Base-by-base conservation (phyloP, 768 basidiomycete genomes). In the Tylopilus rubrobrunneus region DNA sequence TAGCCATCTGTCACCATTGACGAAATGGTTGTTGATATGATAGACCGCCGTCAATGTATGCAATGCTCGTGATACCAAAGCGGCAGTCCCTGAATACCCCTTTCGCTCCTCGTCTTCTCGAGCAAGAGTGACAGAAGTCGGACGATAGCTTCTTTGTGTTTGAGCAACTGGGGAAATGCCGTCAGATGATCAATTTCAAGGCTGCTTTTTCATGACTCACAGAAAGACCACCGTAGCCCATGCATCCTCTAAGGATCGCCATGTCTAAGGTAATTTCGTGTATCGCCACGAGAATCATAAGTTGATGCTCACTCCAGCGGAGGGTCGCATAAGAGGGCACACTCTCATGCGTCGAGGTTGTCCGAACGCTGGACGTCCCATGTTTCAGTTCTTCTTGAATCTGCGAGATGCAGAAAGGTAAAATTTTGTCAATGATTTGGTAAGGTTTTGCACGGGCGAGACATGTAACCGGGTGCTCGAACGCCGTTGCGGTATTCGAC, bases 401-500 rank as follows among this genome's bases (percentile, higher is more conserved):
- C 64, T 91, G 87, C 7, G 73, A 70, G 15, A 80, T 74, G 65
- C 92, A 95, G 55, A 84, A 82, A 2, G 88, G 85, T 55, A 95
- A 72, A 72, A 98, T 92, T 66, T 84, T 87, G 46, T 80, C 81
- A 54, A 96, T 77, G 0, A 85, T 87, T 73, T 86, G 84, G 56
- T 80, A 77, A 12, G 94, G 87, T 53, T 83, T 78, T 12, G 87
- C 86, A 37, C 89, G 81, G 3, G 93, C 88, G 28, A 98, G 78
- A 59, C 89, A 90, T 17, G 86, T 82, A 36, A 98, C 81, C 11
- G 98, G 81, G 57, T 94, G 90, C 1, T 92, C 91, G 59, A 97
- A 89, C 4, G 92, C 89, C 55, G 86, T 79, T 48, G 95, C 90
- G n/a, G 91, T 83, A 67, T 97, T 98, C 40, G 91, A 85, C 62